Percentiles rank a stretch among this genome's conserved stretches.
These are phyloP conservation scores for Aspergillus flavus DNA, from an alignment of 2,329 filamentous ascomycete species.

Conservation along the genomic window DNA sequence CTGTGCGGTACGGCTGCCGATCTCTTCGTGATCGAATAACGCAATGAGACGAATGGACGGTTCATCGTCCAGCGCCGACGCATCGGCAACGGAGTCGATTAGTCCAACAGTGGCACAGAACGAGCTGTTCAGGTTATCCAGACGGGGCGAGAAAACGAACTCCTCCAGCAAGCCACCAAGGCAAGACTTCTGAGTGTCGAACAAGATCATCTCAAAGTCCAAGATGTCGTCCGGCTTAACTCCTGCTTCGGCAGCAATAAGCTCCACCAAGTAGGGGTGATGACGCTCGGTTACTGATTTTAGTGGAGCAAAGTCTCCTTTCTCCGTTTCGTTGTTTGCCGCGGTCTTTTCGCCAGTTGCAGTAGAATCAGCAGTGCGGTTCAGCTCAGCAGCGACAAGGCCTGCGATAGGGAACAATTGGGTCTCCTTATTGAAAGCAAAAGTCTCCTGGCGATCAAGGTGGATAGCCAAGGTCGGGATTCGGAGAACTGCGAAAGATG, in stretches of 20 bases:
- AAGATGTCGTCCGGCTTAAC: slow-evolving; percentile 72
- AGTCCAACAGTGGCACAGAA: slow-evolving; percentile 88
- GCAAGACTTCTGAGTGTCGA: slow-evolving; percentile 89
- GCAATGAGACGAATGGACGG: slow-evolving; percentile 84
- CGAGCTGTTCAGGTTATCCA: slow-evolving; percentile 96
- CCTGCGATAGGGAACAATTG: slow-evolving; percentile 94
- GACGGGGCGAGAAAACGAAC: slow-evolving; percentile 91
- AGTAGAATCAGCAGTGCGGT: slow-evolving; percentile 62
- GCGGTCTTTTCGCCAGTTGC: slow-evolving; percentile 31
- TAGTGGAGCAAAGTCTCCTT: slow-evolving; percentile 70
- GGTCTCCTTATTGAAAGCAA: slow-evolving; percentile 95
- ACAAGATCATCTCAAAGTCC: slow-evolving; percentile 96
- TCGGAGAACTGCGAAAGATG: slow-evolving; percentile 62
- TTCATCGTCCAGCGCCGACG: slow-evolving; percentile 71
- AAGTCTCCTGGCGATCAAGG: slow-evolving; percentile 80
- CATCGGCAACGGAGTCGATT: slow-evolving; percentile 71
- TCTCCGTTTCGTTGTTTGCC: slow-evolving; percentile 34
- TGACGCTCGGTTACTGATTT: slow-evolving; percentile 79
- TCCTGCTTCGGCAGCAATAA: slow-evolving; percentile 79
- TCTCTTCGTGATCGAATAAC: slow-evolving; percentile 97
- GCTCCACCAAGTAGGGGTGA: slow-evolving; percentile 81
- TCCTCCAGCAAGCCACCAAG: slow-evolving; percentile 90
- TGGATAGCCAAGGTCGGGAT: slow-evolving; percentile 95
- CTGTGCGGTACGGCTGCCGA: slow-evolving; percentile 88
- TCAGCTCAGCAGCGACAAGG: slow-evolving; percentile 83